These are phyloP conservation scores for Quercus agrifolia DNA, from an alignment of 306 rosid genomes.

Conservation along the genomic window DNA sequence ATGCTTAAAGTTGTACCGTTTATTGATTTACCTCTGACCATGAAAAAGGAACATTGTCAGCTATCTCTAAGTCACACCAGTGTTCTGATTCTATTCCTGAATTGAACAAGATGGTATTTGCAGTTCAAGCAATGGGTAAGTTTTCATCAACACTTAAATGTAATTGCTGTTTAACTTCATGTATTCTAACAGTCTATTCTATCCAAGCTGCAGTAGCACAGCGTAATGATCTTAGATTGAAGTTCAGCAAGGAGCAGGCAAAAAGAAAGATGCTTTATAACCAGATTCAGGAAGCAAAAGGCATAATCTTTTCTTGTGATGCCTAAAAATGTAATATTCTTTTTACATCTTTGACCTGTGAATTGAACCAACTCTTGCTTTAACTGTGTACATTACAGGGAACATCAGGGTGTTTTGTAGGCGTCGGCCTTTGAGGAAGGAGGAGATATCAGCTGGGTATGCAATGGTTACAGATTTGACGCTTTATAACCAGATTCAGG, in stretches of 20 bases:
- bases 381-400: slow-evolving; percentile 30
- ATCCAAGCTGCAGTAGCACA: slow-evolving; percentile 9
- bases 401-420: slow-evolving; percentile 68
- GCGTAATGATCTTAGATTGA: slow-evolving; percentile 16
- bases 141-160: not conserved
- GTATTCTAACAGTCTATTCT: not conserved
- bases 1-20: not conserved
- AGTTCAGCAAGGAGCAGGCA: slow-evolving; percentile 21
- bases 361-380: not conserved
- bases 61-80: slow-evolving; percentile 7
- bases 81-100: slow-evolving; percentile 18
- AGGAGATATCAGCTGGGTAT: slow-evolving; percentile 10
- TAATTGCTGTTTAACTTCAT: not conserved
- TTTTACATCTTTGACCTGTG: not conserved
- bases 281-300: slow-evolving; percentile 30
- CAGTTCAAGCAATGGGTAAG: slow-evolving; percentile 28
- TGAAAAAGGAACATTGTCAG: slow-evolving; percentile 18
- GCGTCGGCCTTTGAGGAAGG: slow-evolving; percentile 46
- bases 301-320: not conserved
- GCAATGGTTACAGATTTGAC: slow-evolving; percentile 13
- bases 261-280: slow-evolving; percentile 23
- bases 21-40: slow-evolving; percentile 5
- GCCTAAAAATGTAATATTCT: not conserved
- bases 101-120: slow-evolving; percentile 17
- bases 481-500: slow-evolving; percentile 25